These are phyloP conservation scores for Collybia sp. DNA, from an alignment of 768 basidiomycete species.

Conservation along the genomic window DNA sequence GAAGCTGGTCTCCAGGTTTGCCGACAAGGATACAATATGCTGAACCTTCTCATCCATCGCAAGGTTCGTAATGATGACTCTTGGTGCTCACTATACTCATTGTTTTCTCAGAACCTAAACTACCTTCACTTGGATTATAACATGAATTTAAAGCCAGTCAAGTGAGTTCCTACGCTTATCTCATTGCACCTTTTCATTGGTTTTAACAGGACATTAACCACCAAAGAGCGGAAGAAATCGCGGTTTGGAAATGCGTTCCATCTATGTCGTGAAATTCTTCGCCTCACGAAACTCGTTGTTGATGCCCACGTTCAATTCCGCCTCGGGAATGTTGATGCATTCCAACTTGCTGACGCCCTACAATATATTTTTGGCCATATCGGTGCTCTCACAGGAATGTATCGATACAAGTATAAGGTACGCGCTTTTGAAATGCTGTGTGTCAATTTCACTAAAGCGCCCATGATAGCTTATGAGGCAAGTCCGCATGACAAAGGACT, in stretches of 20 bases:
- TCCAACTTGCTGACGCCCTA: constrained; percentile 96
- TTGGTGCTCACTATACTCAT: neutral
- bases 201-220: constrained; percentile 82
- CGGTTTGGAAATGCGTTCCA: constrained; percentile 99
- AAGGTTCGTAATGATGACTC: constrained; percentile 48
- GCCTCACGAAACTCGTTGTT: constrained; percentile 96
- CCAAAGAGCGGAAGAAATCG: constrained; percentile 99
- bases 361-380: constrained; percentile 98
- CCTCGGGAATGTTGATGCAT: constrained; percentile 96
- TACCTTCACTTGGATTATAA: constrained; percentile 97
- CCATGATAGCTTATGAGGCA: constrained; percentile 84
- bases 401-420: constrained; percentile 99
- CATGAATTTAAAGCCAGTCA: constrained; percentile 97
- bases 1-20: constrained; percentile 98
- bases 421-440: constrained; percentile 8
- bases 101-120: constrained; percentile 63
- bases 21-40: constrained; percentile 99
- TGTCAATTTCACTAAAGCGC: constrained; percentile 3
- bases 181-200: neutral
- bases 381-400: constrained; percentile 98
- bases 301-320: constrained; percentile 99
- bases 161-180: constrained; percentile 32
- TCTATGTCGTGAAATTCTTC: constrained; percentile 94
- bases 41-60: constrained; percentile 97
- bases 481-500: constrained; percentile 98